Percentiles rank a stretch among this genome's conserved stretches.
Conservation (phyloP, 2,329 filamentous ascomycete genomes). For the Basipetospora chlamydospora region DNA sequence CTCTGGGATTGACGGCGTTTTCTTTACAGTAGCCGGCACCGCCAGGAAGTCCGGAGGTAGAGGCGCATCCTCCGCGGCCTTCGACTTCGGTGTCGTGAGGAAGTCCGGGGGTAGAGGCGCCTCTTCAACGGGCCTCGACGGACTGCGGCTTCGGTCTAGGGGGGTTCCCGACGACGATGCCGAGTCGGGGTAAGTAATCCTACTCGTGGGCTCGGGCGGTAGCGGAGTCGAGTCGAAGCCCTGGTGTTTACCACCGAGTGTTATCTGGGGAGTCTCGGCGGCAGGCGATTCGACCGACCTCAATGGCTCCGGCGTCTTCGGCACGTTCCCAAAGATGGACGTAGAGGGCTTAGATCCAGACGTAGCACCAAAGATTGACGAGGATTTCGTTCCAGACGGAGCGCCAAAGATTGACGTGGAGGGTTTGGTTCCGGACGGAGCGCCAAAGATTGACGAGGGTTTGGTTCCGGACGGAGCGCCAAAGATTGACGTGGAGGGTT, state of each 20-base stretch:
- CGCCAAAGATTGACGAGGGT: no score
- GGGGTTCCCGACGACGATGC: slow-evolving; percentile 27
- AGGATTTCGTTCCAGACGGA: no score
- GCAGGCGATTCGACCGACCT: no score
- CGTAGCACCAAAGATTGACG: no score
- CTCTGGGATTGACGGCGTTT: slow-evolving; percentile 8
- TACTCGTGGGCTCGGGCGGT: slow-evolving; percentile 42
- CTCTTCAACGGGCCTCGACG: slow-evolving; percentile 8
- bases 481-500: slow-evolving; percentile 11
- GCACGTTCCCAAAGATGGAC: no score
- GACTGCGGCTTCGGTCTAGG: no score
- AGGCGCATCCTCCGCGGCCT: slow-evolving; percentile 14
- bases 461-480: no score
- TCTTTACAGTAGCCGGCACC: slow-evolving; percentile 8
- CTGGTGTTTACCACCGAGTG: slow-evolving; percentile 17
- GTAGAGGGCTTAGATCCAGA: no score
- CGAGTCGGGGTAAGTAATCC: slow-evolving; percentile 32
- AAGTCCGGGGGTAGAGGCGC: slow-evolving; percentile 21
- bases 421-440: no score
- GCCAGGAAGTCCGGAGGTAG: slow-evolving; percentile 18
- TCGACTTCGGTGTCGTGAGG: slow-evolving; percentile 13
- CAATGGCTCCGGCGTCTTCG: no score
- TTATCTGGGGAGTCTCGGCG: slow-evolving; percentile 20
- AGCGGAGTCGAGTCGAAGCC: slow-evolving; percentile 25
- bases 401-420: no score